Evolutionary conservation across 2,329 filamentous ascomycete species (phyloP).

Genomic region (Coniochaeta prunicola): DNA sequence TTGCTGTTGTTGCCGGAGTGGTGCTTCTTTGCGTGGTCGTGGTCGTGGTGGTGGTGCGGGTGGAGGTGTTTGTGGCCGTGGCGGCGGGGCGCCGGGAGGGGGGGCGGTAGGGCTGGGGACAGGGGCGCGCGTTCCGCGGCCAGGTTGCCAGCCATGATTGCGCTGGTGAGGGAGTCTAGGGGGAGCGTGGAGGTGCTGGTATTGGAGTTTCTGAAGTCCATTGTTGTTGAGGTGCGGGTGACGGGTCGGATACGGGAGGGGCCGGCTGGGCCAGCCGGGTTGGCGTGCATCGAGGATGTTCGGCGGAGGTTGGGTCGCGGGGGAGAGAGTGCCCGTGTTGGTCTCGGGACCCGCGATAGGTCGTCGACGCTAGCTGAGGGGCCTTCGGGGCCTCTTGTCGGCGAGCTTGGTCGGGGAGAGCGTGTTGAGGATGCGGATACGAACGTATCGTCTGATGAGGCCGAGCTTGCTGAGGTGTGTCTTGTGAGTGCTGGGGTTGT

Average conservation of each 20-base stretch:
- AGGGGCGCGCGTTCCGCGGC: slow-evolving; percentile 36
- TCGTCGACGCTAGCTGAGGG: neutral
- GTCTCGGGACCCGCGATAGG: neutral
- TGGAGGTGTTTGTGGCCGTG: slow-evolving; percentile 11
- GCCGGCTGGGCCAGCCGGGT: neutral
- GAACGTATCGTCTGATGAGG: slow-evolving; percentile 39
- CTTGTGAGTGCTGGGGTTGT: neutral
- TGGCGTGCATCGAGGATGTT: neutral
- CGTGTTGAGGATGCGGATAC: slow-evolving; percentile 26
- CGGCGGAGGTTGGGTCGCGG: neutral
- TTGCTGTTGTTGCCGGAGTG: slow-evolving; percentile 16
- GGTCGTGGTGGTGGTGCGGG: slow-evolving; percentile 2
- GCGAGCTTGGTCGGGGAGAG: slow-evolving; percentile 8
- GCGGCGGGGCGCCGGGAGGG: slow-evolving; percentile 26
- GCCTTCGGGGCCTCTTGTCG: neutral
- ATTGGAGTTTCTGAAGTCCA: neutral
- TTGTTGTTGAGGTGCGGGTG: slow-evolving; percentile 12
- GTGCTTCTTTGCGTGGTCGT: slow-evolving; percentile 5
- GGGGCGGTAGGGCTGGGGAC: slow-evolving; percentile 27
- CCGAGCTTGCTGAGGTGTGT: slow-evolving; percentile 19
- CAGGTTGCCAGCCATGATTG: slow-evolving; percentile 68
- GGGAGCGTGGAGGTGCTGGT: slow-evolving; percentile 32
- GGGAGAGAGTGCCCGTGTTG: neutral
- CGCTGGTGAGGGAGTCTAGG: slow-evolving; percentile 61
- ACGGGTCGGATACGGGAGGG: neutral